Evolutionary conservation across 805 yeast species (phyloP), one percentile per base, ranked within the genome.

Genomic region (Hanseniaspora vineae): DNA sequence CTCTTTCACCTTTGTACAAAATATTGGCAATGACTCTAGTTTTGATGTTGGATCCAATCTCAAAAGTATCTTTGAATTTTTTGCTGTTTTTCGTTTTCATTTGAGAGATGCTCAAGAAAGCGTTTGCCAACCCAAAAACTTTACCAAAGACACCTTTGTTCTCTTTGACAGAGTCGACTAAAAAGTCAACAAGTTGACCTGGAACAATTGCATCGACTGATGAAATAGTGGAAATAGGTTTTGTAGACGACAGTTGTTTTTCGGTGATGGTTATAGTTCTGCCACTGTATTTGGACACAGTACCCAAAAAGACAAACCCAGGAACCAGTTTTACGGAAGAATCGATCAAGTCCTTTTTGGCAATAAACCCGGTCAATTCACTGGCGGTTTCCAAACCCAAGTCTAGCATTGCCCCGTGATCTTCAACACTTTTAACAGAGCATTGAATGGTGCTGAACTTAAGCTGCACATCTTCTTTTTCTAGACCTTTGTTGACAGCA

Each of bases 201-300:
- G 99, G 95, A 37, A 84, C 73, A 29, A 89, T 73, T 3, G 95
- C 78, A 56, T 88, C 94, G 18, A 86, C 68, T 2, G 94, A 78
- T 1, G 87, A 72, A 42, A 83, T 79, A 6, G 82, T 67, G 3
- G 76, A 59, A 8, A 76, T 58, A 6, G 77, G 65, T 19, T 68
- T 56, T 20, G 69, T 61, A 32, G 69, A 70, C 19, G 69, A 60
- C 3, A 78, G 73, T 10, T 68, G 45, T 53, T 73, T 74, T 51
- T 81, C 71, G 2, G 80, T 78, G 29, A 85, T 67, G 1, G 80
- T 76, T 56, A 51, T 74, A 65, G 58, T 67, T 72, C 67, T 62
- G 42, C 61, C 59, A 9, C 73, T 57, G 39, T 64, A 68, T 49
- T 76, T 75, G 19, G 72, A 56, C 35, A 89, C 71, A 10, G 78